Conservation (phyloP, 305 asterid species). For the Fraxinus nigra region DNA sequence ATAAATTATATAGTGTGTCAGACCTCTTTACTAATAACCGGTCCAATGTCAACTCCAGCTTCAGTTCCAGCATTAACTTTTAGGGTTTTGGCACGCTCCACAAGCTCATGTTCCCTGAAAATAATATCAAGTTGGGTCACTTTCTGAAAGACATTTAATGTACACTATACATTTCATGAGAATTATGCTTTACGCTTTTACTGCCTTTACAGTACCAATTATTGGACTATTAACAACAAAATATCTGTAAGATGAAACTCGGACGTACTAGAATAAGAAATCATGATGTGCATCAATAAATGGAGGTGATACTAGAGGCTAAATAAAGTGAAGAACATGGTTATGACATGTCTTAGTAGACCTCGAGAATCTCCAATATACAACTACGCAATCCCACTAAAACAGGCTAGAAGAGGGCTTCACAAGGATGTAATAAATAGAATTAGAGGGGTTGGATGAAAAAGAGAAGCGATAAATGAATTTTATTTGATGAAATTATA, state of each 20-base stretch:
- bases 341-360: neutral
- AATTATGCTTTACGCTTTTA: neutral
- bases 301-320: neutral
- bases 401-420: neutral
- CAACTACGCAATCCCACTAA: neutral
- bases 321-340: neutral
- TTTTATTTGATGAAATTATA: neutral
- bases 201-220: neutral
- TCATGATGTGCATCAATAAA: neutral
- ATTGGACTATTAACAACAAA: neutral
- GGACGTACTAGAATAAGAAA: neutral
- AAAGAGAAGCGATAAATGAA: neutral
- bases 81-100: conserved; percentile 27
- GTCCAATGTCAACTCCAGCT: conserved; percentile 46
- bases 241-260: neutral
- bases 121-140: neutral
- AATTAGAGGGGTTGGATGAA: neutral
- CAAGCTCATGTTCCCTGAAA: conserved; percentile 30
- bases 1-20: neutral
- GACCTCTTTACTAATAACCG: conserved; percentile 47
- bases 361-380: neutral
- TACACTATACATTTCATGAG: neutral
- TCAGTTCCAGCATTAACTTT: conserved; percentile 32
- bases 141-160: neutral
- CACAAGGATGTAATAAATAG: neutral